Evolutionary conservation across 1,284 basidiomycete genomes (phyloP).

Genomic region (Cryptococcus maquisensis): DNA sequence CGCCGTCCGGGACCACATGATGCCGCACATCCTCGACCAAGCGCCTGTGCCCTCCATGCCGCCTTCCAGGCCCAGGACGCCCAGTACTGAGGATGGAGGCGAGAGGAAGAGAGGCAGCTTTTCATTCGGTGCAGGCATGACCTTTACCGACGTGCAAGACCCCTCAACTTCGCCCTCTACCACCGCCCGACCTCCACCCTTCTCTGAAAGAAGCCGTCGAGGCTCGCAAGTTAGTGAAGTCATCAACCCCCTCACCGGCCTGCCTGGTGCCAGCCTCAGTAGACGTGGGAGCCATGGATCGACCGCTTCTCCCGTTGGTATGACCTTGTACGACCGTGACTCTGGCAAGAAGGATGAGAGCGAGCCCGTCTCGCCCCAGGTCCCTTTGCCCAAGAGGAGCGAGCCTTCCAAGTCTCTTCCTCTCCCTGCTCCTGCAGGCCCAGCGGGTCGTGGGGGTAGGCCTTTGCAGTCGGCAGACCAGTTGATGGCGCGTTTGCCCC

Average conservation of each 20-base stretch:
- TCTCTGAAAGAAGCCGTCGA: slow-evolving; percentile 8
- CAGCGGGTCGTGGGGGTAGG: background rate
- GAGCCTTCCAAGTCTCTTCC: slow-evolving; percentile 3
- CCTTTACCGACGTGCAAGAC: background rate
- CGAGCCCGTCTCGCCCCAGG: slow-evolving; percentile 10
- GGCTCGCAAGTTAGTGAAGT: slow-evolving; percentile 32
- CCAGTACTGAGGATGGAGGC: slow-evolving; percentile 27
- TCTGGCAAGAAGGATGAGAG: background rate
- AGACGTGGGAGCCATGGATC: too few relatives aligned
- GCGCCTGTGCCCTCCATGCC: slow-evolving; percentile 39
- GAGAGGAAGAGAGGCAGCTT: slow-evolving; percentile 20
- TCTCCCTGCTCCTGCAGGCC: background rate
- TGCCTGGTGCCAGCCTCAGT: slow-evolving; percentile 23
- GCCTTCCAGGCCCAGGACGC: slow-evolving; percentile 39
- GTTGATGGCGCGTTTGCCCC: slow-evolving; percentile 36
- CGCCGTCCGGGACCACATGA: slow-evolving; percentile 83
- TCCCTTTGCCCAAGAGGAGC: slow-evolving; percentile 12
- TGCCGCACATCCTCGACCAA: slow-evolving; percentile 66
- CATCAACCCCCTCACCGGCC: slow-evolving; percentile 44
- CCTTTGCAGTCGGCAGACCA: slow-evolving; percentile 31
- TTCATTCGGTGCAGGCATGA: slow-evolving; percentile 1
- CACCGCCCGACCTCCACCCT: background rate
- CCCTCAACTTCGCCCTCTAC: too few relatives aligned
- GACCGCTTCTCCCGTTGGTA: too few relatives aligned
- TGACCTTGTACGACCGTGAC: background rate